Percentiles rank a stretch among this genome's conserved stretches.
phyloP scores from a whole-genome alignment of 768 basidiomycete species.

The Pleurotus pulmonarius region DNA sequence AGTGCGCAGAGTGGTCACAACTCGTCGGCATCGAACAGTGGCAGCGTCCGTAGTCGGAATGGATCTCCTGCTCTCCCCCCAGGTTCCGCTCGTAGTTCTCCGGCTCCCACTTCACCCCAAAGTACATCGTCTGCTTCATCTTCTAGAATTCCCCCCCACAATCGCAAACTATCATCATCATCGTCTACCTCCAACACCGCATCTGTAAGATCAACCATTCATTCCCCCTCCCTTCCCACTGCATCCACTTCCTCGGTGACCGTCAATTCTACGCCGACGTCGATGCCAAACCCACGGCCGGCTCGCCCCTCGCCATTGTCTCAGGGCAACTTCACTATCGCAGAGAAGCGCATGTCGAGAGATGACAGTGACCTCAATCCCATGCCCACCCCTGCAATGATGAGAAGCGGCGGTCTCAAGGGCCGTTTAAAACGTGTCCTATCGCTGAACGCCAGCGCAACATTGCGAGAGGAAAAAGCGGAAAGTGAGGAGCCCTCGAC shows the following conservation, averaged over 20 bases:
- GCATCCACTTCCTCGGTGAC: constrained; percentile 27
- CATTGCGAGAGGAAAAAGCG: constrained; percentile 58
- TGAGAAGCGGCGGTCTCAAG: constrained; percentile 70
- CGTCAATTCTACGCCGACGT: constrained; percentile 20
- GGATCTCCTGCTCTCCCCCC: constrained; percentile 24
- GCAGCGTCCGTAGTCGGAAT: constrained; percentile 33
- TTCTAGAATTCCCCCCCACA: constrained; percentile 29
- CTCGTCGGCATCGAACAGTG: constrained; percentile 24
- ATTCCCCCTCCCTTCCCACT: constrained; percentile 28
- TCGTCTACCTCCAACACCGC: constrained; percentile 43
- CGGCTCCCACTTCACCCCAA: constrained; percentile 12
- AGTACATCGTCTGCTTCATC: constrained; percentile 11
- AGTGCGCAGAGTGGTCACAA: constrained; percentile 47
- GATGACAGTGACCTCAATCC: constrained; percentile 70
- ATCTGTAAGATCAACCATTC: constrained; percentile 26
- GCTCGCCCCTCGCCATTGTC: constrained; percentile 66
- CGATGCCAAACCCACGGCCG: constrained; percentile 32
- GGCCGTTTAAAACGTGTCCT: constrained; percentile 72
- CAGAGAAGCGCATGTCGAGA: constrained; percentile 74
- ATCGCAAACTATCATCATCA: constrained; percentile 41
- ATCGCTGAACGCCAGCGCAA: constrained; percentile 55
- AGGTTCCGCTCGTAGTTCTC: constrained; percentile 23
- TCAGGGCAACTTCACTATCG: constrained; percentile 57
- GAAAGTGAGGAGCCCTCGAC: constrained; percentile 27
- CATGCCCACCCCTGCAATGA: constrained; percentile 38